Percentiles rank a stretch among this genome's conserved stretches.
Evolutionary conservation across 2,329 filamentous ascomycete species (phyloP).

Genomic region (Calonectria pauciramosa): DNA sequence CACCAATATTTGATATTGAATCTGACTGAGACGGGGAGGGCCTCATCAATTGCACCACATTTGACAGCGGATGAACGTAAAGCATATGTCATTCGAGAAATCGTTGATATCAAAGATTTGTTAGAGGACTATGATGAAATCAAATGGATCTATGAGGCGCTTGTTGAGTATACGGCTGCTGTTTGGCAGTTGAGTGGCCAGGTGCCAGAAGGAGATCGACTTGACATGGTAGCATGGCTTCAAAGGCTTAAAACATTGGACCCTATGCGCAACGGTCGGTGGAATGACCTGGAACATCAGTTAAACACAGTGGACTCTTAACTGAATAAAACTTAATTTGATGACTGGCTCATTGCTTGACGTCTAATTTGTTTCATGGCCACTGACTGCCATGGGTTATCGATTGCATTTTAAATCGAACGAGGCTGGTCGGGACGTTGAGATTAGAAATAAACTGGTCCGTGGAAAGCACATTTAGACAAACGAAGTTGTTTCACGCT

Average conservation of each 20-base stretch:
- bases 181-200: conserved; percentile 67
- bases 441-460: neutral
- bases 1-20: conserved; percentile 88
- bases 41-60: conserved; percentile 73
- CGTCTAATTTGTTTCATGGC: neutral
- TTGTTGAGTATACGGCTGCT: conserved; percentile 80
- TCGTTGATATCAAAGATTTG: conserved; percentile 79
- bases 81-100: conserved; percentile 76
- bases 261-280: conserved; percentile 80
- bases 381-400: neutral
- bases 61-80: conserved; percentile 73
- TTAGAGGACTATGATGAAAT: conserved; percentile 69
- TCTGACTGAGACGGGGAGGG: conserved; percentile 64
- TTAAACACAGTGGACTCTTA: conserved; percentile 36
- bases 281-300: conserved; percentile 76
- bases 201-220: conserved; percentile 56
- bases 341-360: too few relatives aligned
- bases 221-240: conserved; percentile 71
- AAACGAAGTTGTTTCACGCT: neutral
- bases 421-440: neutral
- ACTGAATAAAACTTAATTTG: neutral
- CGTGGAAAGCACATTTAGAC: neutral
- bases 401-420: neutral
- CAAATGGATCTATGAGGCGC: conserved; percentile 91
- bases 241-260: conserved; percentile 77